Evolutionary conservation across 2,329 filamentous ascomycete species (phyloP), one percentile per base, ranked within the genome.

Genomic region (Aspergillus costaricaensis): DNA sequence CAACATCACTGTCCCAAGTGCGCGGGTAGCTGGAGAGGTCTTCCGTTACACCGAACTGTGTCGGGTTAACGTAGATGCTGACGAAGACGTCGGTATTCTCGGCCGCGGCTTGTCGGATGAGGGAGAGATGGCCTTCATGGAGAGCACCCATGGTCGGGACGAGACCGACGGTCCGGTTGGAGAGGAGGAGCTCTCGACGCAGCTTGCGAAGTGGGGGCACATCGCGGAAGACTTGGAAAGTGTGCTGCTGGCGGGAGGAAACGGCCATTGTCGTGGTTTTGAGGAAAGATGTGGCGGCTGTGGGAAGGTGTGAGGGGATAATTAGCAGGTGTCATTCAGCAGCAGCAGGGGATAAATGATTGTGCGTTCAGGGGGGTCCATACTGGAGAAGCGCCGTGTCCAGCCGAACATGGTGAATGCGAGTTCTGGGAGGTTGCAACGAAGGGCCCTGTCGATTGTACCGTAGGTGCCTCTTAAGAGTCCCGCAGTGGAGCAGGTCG

Each of bases 91-190:
- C 86, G 66, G 91, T 89, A 78, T 92, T 95, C 70, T 96, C 91
- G 51, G 83, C 81, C 1, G 93, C 93, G 3, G 95, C 95, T 68
- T 88, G 85, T 61, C 91, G 90, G 70, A 96, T 90, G 21, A 99
- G 85, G 3, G 91, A 90, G 55, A 96, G 79, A 78, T 99, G 95
- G 43, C 95, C 95, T 58, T 88, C 85, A 77, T 99, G 95, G n/a
- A 99, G 84, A 53, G 95, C 95, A 64, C 95, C 95, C 95, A 99
- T 98, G 32, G 95, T 99, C 1, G 95, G 95, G 38, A 99, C 92
- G 27, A 99, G 86, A 61, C 90, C 92, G 60, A 99, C 88, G 48
- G 88, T 88, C 59, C 89, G 86, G 68, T 89, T 85, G 70, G 87
- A 83, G 61, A 87, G 78, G 38, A 87, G 79, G 62, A 92, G 86